These are phyloP conservation scores for Davidsoniella neocaledoniae DNA, from an alignment of 2,329 filamentous ascomycete species.

Conservation along the genomic window DNA sequence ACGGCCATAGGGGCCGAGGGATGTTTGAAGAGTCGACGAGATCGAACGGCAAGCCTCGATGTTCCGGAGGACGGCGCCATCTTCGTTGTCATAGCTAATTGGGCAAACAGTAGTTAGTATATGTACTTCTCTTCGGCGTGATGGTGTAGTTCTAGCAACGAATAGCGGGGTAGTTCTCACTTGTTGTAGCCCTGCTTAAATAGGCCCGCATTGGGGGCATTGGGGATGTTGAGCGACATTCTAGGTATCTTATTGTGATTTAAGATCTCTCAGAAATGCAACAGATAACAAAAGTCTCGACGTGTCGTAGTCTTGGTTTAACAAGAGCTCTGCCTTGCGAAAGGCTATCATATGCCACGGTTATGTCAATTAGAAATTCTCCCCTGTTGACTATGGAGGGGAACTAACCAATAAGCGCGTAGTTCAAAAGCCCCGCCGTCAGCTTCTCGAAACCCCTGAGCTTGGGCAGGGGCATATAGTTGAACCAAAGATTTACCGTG, in stretches of 20 bases:
- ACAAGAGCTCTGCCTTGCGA: slow-evolving; percentile 9
- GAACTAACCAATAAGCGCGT: slow-evolving; percentile 12
- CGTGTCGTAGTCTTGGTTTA: slow-evolving; percentile 8
- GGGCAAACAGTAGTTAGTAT: slow-evolving; percentile 19
- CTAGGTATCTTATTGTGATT: slow-evolving; percentile 7
- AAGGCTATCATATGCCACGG: slow-evolving; percentile 11
- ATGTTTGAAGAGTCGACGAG: slow-evolving; percentile 89
- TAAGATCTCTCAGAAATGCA: slow-evolving; percentile 3
- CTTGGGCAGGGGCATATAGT: neutral
- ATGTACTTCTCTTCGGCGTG: neutral
- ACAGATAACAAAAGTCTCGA: slow-evolving; percentile 8
- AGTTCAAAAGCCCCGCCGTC: slow-evolving; percentile 12
- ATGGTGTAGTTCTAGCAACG: no score
- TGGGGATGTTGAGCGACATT: slow-evolving; percentile 95
- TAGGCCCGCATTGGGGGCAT: slow-evolving; percentile 77
- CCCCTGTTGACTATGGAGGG: slow-evolving; percentile 11
- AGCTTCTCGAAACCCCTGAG: slow-evolving; percentile 10
- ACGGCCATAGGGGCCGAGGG: slow-evolving; percentile 87
- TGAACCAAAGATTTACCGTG: slow-evolving; percentile 5
- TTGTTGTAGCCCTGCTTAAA: slow-evolving; percentile 97
- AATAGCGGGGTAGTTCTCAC: slow-evolving; percentile 34
- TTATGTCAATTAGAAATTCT: slow-evolving; percentile 7
- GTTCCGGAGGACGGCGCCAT: slow-evolving; percentile 95
- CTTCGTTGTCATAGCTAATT: slow-evolving; percentile 87
- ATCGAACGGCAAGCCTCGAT: slow-evolving; percentile 97